These are phyloP conservation scores for Annulohypoxylon bovei DNA, from an alignment of 495 filamentous ascomycete genomes.

Conservation along the genomic window DNA sequence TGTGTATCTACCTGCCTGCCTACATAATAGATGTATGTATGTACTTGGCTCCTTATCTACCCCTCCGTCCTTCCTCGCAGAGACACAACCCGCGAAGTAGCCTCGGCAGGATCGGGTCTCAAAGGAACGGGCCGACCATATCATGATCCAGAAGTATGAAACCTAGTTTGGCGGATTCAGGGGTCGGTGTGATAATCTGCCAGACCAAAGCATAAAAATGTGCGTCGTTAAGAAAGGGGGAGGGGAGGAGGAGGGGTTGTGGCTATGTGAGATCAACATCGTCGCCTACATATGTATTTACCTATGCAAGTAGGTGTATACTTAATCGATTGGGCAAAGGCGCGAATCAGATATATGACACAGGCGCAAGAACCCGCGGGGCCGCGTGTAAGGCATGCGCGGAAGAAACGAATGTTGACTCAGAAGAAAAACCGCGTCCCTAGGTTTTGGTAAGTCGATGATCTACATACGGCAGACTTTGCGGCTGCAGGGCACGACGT, in stretches of 20 bases:
- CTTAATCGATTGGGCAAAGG: background rate
- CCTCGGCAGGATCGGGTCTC: conserved; percentile 15
- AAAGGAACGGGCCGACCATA: conserved; percentile 1
- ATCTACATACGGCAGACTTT: background rate
- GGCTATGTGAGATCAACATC: background rate
- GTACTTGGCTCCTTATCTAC: background rate
- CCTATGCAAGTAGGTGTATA: background rate
- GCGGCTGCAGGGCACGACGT: conserved; percentile 15
- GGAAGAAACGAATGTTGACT: conserved; percentile 28
- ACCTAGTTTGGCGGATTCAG: background rate
- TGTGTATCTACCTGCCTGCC: conserved; percentile 7
- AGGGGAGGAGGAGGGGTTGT: no score
- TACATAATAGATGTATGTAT: background rate
- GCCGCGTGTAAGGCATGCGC: conserved; percentile 36
- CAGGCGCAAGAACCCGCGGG: conserved; percentile 1
- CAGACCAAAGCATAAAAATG: background rate
- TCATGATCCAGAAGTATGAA: background rate
- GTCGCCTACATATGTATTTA: background rate
- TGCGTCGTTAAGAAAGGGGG: background rate
- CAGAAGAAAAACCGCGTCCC: background rate
- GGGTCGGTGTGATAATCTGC: conserved; percentile 1
- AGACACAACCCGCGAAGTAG: background rate
- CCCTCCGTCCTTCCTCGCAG: background rate
- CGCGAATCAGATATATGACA: background rate
- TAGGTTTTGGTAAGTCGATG: background rate